A percentile compares a stretch with the other conserved stretches of the same genome.
phyloP scores from a whole-genome alignment of 2,329 filamentous ascomycete species.

The Aspergillus unguis region DNA sequence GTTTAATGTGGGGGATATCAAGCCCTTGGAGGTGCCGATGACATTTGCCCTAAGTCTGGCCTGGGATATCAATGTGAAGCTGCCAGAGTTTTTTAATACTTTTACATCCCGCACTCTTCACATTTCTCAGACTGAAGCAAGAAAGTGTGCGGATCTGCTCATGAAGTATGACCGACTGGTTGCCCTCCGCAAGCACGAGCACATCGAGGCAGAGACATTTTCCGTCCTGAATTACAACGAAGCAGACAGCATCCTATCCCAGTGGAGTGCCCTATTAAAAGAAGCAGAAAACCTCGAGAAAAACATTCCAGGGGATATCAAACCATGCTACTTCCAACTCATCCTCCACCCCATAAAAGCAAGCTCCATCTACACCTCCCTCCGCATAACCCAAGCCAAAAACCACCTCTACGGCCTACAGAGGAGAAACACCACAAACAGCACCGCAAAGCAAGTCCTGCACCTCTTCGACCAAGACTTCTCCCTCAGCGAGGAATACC shows the following conservation, averaged over 20 bases:
- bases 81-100: not conserved
- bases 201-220: not conserved
- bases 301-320: too few relatives aligned
- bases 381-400: constrained; percentile 43
- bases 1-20: not conserved
- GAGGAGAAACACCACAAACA: constrained; percentile 56
- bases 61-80: not conserved
- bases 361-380: constrained; percentile 55
- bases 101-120: not conserved
- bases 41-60: not conserved
- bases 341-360: constrained; percentile 60
- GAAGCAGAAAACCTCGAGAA: not conserved
- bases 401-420: constrained; percentile 57
- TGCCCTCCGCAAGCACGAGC: not conserved
- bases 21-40: not conserved
- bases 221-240: not conserved
- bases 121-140: not conserved
- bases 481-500: constrained; percentile 55
- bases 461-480: constrained; percentile 56
- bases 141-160: not conserved
- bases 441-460: constrained; percentile 52
- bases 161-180: not conserved
- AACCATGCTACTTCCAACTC: constrained; percentile 61
- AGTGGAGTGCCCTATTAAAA: too few relatives aligned
- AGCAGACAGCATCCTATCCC: not conserved